Evolutionary conservation across 192 early-diverging fungal genomes (phyloP), one percentile per base, ranked within the genome.

Genomic region (Chytriomyces sp.): DNA sequence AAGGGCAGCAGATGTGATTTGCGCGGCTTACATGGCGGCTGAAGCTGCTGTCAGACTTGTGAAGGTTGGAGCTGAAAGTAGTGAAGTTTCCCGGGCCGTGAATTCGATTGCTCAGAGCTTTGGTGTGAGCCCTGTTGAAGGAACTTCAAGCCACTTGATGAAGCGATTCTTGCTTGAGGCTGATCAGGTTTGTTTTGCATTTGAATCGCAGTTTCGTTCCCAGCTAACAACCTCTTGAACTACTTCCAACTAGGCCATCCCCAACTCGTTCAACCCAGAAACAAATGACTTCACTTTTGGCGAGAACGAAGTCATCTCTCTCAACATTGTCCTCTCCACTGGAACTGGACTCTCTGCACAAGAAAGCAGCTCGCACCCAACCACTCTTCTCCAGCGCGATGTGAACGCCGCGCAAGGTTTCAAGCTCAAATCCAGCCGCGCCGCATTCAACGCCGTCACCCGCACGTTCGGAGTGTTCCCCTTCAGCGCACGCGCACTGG

Each of bases 1-100:
- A 68, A 88, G 90, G 78, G 79, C 87, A 64, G 96, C 95, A 63
- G 95, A 98, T 83, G 94, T 92, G 45, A 84, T 98, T 75, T 87
- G 90, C 48, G 96, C 95, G n/a, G 95, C 96, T 23, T 88, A 96
- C 86, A 87, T 89, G 69, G 94, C 94, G 62, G 86, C 91, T n/a
- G 94, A 95, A 77, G 93, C 93, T 28, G 90, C 92, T 28, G 82
- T 94, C 75, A 91, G 95, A 61, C 69, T 95, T 80, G 86, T 98
- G 81, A 89, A 89, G 76, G 91, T 93, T 67, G 96, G 95, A 59
- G 86, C 49, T 13, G 81, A 86, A 82, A 80, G 82, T 74, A 66
- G 62, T 46, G 88, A 91, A 61, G 80, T 95, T 46, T 96, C 92
- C 64, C 88, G 93, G 53, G 83, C 86, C 47, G 88, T 98, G 64